Conservation (phyloP, 1,284 basidiomycete species). For the Irpex sp. region DNA sequence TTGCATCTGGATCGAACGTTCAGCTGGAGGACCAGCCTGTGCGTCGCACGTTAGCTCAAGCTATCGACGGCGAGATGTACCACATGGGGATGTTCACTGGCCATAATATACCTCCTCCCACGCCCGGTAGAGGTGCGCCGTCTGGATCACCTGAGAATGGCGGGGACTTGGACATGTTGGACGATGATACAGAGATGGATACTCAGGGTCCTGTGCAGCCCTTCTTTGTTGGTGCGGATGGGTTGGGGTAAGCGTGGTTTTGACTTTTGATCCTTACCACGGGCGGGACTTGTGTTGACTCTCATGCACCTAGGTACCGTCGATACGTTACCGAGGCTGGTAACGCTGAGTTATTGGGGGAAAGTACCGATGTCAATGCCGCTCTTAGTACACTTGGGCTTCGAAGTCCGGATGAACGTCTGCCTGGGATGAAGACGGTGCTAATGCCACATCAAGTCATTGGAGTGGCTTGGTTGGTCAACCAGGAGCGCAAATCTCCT, state of each 20-base stretch:
- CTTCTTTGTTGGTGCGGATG: neutral
- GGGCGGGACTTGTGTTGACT: no score
- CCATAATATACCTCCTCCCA: neutral
- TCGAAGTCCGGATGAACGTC: conserved; percentile 32
- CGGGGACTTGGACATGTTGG: conserved; percentile 16
- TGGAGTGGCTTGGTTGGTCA: conserved; percentile 64
- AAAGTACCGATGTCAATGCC: conserved; percentile 47
- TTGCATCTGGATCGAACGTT: conserved; percentile 1
- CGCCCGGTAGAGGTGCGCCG: neutral
- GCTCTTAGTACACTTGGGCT: conserved; percentile 44
- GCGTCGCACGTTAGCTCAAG: neutral
- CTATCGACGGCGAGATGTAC: neutral
- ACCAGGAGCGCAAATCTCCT: conserved; percentile 43
- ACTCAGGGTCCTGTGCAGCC: neutral
- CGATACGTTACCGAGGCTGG: conserved; percentile 52
- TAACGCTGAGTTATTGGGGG: conserved; percentile 53
- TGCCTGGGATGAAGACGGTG: conserved; percentile 51
- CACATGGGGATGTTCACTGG: neutral
- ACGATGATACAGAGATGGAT: neutral
- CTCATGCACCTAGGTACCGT: no score
- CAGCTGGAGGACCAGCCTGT: neutral
- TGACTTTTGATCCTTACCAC: no score
- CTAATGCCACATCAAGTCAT: conserved; percentile 67
- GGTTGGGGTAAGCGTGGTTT: neutral
- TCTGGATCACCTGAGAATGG: conserved; percentile 18